These are phyloP conservation scores for Aechmea fasciata DNA, from an alignment of 176 grass and related monocot genomes.

Conservation along the genomic window DNA sequence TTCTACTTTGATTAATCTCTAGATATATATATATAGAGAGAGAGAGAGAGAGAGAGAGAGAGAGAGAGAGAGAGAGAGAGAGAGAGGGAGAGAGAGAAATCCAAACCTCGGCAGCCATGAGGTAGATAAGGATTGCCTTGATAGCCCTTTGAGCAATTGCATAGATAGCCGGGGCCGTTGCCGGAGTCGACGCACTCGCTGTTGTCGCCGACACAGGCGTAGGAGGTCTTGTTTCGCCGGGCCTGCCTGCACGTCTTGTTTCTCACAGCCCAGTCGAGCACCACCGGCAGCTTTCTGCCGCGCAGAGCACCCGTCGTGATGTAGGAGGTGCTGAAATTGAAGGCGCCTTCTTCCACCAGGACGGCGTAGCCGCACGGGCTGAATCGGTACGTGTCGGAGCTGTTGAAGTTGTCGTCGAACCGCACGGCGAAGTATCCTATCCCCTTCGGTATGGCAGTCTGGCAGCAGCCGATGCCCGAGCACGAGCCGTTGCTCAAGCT, in stretches of 20 bases:
- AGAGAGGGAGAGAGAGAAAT: background rate
- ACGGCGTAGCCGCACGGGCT: conserved; percentile 21
- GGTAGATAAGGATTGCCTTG: background rate
- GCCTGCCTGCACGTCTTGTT: background rate
- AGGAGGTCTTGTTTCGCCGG: background rate
- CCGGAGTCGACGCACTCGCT: background rate
- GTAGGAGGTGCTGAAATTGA: background rate
- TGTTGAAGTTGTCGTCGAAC: background rate
- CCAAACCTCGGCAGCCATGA: background rate
- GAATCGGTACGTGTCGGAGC: background rate
- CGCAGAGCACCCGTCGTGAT: background rate
- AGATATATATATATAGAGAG: no score
- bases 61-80: no score
- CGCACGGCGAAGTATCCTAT: background rate
- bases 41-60: background rate
- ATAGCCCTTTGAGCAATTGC: background rate
- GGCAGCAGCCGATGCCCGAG: conserved; percentile 22
- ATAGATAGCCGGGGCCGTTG: background rate
- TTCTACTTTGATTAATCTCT: no score
- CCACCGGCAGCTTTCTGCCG: background rate
- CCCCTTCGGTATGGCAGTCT: background rate
- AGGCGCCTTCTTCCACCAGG: background rate
- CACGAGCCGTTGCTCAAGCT: background rate
- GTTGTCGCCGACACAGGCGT: background rate
- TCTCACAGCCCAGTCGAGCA: background rate